Evolutionary conservation across 495 filamentous ascomycete species (phyloP).

Genomic region (Lophiostoma macrostomum): DNA sequence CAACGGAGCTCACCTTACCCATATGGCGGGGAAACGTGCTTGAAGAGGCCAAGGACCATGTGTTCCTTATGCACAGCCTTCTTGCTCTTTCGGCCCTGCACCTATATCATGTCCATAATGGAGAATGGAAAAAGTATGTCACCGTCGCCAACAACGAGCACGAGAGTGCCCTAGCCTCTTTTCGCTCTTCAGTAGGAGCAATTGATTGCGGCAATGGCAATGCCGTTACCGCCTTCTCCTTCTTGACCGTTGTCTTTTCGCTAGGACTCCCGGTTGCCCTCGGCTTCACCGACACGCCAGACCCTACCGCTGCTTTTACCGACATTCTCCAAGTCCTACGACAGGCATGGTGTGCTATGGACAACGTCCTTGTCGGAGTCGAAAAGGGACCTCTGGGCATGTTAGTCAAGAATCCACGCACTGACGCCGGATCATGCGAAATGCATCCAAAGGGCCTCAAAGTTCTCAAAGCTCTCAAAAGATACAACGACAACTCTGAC

Average conservation of each 20-base stretch:
- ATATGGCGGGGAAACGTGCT: conserved; percentile 10
- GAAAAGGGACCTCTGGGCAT: background rate
- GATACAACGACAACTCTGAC: background rate
- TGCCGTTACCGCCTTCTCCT: conserved; percentile 12
- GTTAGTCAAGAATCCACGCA: background rate
- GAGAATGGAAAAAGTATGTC: background rate
- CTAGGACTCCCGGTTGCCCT: background rate
- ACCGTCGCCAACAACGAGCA: conserved; percentile 1
- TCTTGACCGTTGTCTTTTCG: conserved; percentile 5
- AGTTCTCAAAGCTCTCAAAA: background rate
- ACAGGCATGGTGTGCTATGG: conserved; percentile 10
- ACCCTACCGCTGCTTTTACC: background rate
- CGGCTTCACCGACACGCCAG: background rate
- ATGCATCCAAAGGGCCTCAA: conserved; percentile 5
- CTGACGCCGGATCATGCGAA: background rate
- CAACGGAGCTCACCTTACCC: background rate
- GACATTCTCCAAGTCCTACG: conserved; percentile 7
- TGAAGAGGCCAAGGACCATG: conserved; percentile 3
- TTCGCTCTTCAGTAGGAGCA: conserved; percentile 1
- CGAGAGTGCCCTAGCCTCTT: conserved; percentile 1
- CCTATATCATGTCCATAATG: background rate
- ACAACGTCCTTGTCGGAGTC: background rate
- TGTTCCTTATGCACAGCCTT: conserved; percentile 10
- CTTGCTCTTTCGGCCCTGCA: conserved; percentile 15
- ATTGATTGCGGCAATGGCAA: conserved; percentile 2